phyloP scores from a whole-genome alignment of 2,329 filamentous ascomycete species.

The Colletotrichum sp. region DNA sequence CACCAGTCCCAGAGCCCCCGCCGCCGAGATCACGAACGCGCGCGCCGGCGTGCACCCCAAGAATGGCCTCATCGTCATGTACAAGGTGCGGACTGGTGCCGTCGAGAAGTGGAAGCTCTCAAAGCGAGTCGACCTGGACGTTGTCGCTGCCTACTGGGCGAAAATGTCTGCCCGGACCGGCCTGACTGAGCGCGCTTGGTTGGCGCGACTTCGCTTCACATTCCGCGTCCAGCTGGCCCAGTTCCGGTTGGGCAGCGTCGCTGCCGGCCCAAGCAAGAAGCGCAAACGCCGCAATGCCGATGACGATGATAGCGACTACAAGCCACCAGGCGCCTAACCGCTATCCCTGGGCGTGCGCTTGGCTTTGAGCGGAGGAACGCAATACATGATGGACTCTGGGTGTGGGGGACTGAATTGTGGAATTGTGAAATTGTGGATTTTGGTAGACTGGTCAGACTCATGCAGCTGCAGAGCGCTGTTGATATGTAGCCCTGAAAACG shows the following conservation, averaged over 20 bases:
- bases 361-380: not conserved
- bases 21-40: not conserved
- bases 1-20: not conserved
- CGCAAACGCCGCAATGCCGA: not conserved
- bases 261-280: not conserved
- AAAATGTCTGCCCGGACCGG: not conserved
- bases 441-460: not conserved
- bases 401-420: not conserved
- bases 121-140: not conserved
- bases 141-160: not conserved
- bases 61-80: not conserved
- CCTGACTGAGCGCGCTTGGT: not conserved
- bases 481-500: not conserved
- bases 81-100: not conserved
- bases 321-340: not conserved
- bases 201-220: not conserved
- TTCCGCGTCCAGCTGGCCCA: not conserved
- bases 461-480: not conserved
- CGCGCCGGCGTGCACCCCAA: not conserved
- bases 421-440: not conserved
- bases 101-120: not conserved
- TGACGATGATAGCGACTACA: not conserved
- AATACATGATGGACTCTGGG: not conserved
- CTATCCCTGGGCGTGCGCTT: not conserved
- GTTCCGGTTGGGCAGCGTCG: not conserved